A percentile compares a stretch with the other conserved stretches of the same genome.
Conservation (phyloP, 164 flowering plant genomes). For the Aristolochia californica region DNA sequence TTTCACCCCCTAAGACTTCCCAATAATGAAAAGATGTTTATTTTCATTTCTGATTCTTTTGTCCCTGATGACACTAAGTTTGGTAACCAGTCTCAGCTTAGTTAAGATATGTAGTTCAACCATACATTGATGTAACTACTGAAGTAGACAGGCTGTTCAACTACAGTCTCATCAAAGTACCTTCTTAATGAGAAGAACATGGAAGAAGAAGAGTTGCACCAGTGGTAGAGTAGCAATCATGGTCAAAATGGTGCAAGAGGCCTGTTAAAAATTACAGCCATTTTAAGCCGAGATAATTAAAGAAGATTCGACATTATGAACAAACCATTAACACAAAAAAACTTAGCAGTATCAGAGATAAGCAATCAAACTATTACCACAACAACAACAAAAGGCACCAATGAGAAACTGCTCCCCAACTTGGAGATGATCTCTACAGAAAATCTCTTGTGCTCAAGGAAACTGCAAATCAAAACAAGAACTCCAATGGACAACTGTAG, state of each 20-base stretch:
- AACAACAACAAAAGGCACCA: conserved; percentile 79
- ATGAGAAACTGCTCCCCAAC: conserved; percentile 95
- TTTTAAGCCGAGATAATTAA: not conserved
- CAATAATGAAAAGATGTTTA: too few relatives aligned
- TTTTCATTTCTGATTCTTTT: too few relatives aligned
- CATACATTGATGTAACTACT: not conserved
- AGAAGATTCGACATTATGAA: not conserved
- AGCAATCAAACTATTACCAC: conserved; percentile 36
- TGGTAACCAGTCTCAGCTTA: too few relatives aligned
- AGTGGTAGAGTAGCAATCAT: conserved; percentile 93
- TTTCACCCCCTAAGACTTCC: too few relatives aligned
- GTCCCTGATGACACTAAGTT: too few relatives aligned
- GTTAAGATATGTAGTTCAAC: too few relatives aligned
- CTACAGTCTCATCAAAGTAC: conserved; percentile 16
- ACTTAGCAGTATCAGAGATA: not conserved
- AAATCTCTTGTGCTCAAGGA: conserved; percentile 64
- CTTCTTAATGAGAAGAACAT: conserved; percentile 93
- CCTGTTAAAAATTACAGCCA: conserved; percentile 33
- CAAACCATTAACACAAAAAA: not conserved
- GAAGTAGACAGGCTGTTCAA: not conserved
- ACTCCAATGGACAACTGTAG: conserved; percentile 92
- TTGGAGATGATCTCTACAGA: conserved; percentile 62
- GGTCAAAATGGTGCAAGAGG: conserved; percentile 81
- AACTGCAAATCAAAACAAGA: conserved; percentile 74
- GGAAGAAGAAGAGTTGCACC: conserved; percentile 95